Conservation (phyloP, 2,329 filamentous ascomycete genomes). For the Alternaria solani region DNA sequence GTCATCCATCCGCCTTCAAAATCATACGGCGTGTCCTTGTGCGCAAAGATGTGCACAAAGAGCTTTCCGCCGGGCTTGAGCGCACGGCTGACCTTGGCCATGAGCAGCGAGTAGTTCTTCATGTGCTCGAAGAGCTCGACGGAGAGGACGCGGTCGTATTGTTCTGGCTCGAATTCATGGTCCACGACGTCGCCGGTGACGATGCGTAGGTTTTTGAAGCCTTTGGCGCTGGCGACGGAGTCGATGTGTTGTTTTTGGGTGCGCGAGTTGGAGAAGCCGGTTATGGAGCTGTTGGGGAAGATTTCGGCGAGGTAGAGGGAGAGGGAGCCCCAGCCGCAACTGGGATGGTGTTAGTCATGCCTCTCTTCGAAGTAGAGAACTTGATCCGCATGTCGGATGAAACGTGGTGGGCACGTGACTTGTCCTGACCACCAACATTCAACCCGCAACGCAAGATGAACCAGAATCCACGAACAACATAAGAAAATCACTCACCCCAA, state of each 20-base stretch:
- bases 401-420: conserved; percentile 1
- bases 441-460: not conserved
- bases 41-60: conserved; percentile 74
- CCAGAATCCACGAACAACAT: conserved; percentile 12
- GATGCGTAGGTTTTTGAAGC: conserved; percentile 67
- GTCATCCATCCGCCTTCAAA: conserved; percentile 79
- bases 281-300: conserved; percentile 68
- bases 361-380: not conserved
- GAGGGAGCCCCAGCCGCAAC: conserved; percentile 74
- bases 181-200: conserved; percentile 73
- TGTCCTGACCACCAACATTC: not conserved
- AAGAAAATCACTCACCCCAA: conserved; percentile 59
- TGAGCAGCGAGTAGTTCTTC: conserved; percentile 75
- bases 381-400: not conserved
- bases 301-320: conserved; percentile 71
- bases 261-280: conserved; percentile 73
- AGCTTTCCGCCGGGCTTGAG: conserved; percentile 71
- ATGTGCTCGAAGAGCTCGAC: conserved; percentile 80
- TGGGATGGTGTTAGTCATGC: conserved; percentile 37
- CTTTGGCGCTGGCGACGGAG: conserved; percentile 62
- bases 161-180: conserved; percentile 67
- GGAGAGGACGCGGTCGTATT: conserved; percentile 71
- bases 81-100: conserved; percentile 68
- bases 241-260: conserved; percentile 75
- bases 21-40: conserved; percentile 72